These are phyloP conservation scores for Mycena maculata DNA, from an alignment of 768 basidiomycete species.

Conservation along the genomic window DNA sequence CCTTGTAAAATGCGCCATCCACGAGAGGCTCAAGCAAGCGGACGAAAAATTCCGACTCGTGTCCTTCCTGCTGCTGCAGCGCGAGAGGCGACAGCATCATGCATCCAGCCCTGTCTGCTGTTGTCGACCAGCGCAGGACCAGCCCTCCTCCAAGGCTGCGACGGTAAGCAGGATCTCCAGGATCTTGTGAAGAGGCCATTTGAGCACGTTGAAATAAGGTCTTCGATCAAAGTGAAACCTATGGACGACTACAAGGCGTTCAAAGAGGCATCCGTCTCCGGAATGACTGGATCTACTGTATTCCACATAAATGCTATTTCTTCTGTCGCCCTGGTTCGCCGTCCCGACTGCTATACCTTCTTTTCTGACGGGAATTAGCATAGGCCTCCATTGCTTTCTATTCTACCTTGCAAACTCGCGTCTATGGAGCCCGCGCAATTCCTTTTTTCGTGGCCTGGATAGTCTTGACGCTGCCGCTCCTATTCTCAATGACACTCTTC, in stretches of 20 bases:
- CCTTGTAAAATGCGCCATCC: not conserved
- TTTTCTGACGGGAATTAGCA: slow-evolving; percentile 4
- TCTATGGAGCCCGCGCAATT: slow-evolving; percentile 50
- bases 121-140: not conserved
- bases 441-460: slow-evolving; percentile 66
- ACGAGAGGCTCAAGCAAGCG: not conserved
- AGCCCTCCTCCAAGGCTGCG: not conserved
- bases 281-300: slow-evolving; percentile 72
- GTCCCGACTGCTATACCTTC: not conserved
- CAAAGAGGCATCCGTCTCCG: slow-evolving; percentile 82
- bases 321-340: slow-evolving; percentile 63
- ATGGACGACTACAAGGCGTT: slow-evolving; percentile 64
- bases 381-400: slow-evolving; percentile 83
- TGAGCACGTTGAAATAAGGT: too few species aligned
- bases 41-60: not conserved
- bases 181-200: not conserved
- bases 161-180: not conserved
- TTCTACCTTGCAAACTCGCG: slow-evolving; percentile 65
- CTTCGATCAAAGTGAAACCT: too few species aligned
- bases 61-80: not conserved
- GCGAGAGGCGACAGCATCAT: not conserved
- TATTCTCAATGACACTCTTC: slow-evolving; percentile 84
- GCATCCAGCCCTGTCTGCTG: slow-evolving; percentile 5
- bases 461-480: slow-evolving; percentile 79
- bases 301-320: slow-evolving; percentile 72